These are phyloP conservation scores for Quercus robur DNA, from an alignment of 306 rosid species.

Conservation along the genomic window DNA sequence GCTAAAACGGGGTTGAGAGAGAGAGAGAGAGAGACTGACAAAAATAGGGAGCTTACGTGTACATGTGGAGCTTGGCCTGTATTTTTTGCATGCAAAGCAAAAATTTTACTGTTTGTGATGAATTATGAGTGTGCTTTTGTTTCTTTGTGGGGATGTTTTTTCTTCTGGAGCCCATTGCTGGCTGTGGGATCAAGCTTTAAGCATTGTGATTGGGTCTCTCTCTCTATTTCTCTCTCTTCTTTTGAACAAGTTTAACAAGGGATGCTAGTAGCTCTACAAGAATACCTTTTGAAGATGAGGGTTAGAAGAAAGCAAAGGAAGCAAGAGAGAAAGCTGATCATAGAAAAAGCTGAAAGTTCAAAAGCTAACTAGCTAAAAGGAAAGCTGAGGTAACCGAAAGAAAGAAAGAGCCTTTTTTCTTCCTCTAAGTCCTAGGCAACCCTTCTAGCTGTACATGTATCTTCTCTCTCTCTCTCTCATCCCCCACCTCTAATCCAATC, in stretches of 20 bases:
- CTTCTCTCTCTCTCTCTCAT: constrained; percentile 8
- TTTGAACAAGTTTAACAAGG: constrained; percentile 53
- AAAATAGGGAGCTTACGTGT: constrained; percentile 50
- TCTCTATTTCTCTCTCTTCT: constrained; percentile 21
- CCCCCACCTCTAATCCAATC: background rate
- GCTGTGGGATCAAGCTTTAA: constrained; percentile 86
- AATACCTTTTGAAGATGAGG: constrained; percentile 54
- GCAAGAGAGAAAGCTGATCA: constrained; percentile 37
- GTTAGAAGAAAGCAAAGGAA: constrained; percentile 30
- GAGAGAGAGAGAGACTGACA: constrained; percentile 20
- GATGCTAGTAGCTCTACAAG: constrained; percentile 39
- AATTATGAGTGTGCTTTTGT: constrained; percentile 63
- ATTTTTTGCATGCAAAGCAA: constrained; percentile 71
- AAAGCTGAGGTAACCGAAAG: constrained; percentile 75
- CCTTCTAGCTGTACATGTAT: constrained; percentile 16
- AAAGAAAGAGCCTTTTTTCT: constrained; percentile 30
- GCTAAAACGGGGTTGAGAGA: background rate
- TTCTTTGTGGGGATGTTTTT: constrained; percentile 66
- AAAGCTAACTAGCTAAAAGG: constrained; percentile 52
- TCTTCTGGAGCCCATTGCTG: constrained; percentile 78
- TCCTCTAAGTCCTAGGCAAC: background rate
- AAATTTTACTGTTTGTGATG: constrained; percentile 40
- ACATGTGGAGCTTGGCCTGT: constrained; percentile 43
- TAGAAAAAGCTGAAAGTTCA: constrained; percentile 52
- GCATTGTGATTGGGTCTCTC: constrained; percentile 64